Evolutionary conservation across 305 asterid species (phyloP), one percentile per base, ranked within the genome.

Genomic region (Ajuga reptans): DNA sequence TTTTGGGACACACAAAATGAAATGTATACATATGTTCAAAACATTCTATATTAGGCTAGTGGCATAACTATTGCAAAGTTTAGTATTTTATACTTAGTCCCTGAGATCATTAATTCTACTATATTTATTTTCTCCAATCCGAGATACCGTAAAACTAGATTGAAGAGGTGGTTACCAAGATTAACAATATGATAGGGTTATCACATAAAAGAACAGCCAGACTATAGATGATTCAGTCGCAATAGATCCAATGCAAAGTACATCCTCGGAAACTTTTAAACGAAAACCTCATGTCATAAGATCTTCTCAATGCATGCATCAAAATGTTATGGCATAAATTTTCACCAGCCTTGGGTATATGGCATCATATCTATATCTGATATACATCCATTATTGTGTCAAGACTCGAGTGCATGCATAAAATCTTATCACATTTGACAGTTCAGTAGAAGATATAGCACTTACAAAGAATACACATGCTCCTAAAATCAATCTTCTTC

Each of bases 371-470:
- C 36, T 33, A 8, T 55, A 59, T 14, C 49, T 14, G 34, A 34
- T 46, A 47, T 29, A 62, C 34, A 31, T 49, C 68, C 53, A 45
- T 21, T 34, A 36, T 16, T 49, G 59, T 34, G 43, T 59, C 52
- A 64, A 56, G 65, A 57, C 71, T 31, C 64, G 56, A 54, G 14
- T 14, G 43, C 69, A 56, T 56, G 36, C 66, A 50, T 49, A 51
- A 68, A 31, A 56, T 69, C 31, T 49, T 57, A 53, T 62, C 33
- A 14, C 29, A 11, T 18, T 21, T 4, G 0, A 62, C 21, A 43
- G 31, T 52, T 43, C 42, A 14, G 27, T 49, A 53, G 39, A 72
- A 55, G 45, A 52, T 59, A 12, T 3, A 53, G 53, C 45, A 41
- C 52, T 36, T 24, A 34, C 33, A 33, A 53, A 59, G 34, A 39